phyloP scores from a whole-genome alignment of 768 basidiomycete genomes.

The Neoboletus brunneissimus region DNA sequence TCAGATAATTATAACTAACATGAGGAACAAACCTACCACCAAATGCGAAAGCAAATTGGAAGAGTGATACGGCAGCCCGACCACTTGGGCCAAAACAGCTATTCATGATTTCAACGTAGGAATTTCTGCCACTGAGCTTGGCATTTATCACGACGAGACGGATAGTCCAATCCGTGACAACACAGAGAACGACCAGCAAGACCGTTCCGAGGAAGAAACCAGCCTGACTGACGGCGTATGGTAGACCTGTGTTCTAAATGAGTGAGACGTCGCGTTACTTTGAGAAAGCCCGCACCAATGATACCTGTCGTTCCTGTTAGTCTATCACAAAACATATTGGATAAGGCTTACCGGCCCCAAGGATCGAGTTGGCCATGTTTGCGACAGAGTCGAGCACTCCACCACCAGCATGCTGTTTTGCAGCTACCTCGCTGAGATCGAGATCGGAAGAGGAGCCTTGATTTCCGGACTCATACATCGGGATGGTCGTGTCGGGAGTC shows the following conservation, averaged over 20 bases:
- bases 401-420: slow-evolving; percentile 65
- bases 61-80: slow-evolving; percentile 92
- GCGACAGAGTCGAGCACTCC: slow-evolving; percentile 77
- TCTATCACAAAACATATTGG: slow-evolving; percentile 7
- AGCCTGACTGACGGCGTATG: slow-evolving; percentile 92
- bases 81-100: slow-evolving; percentile 89
- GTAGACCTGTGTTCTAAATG: slow-evolving; percentile 57
- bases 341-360: slow-evolving; percentile 73
- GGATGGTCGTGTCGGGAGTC: slow-evolving; percentile 56
- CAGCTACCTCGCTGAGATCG: slow-evolving; percentile 71
- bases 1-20: slow-evolving; percentile 1
- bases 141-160: slow-evolving; percentile 94
- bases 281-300: slow-evolving; percentile 50
- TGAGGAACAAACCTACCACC: slow-evolving; percentile 59
- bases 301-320: slow-evolving; percentile 48
- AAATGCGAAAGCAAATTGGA: slow-evolving; percentile 97
- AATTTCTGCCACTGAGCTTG: slow-evolving; percentile 88
- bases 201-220: slow-evolving; percentile 87
- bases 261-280: neutral
- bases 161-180: slow-evolving; percentile 96
- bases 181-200: slow-evolving; percentile 77
- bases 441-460: slow-evolving; percentile 25
- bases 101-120: slow-evolving; percentile 94
- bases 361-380: slow-evolving; percentile 95
- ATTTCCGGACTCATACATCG: slow-evolving; percentile 39